phyloP scores from a whole-genome alignment of 768 basidiomycete species.

The Neoboletus magnificus region DNA sequence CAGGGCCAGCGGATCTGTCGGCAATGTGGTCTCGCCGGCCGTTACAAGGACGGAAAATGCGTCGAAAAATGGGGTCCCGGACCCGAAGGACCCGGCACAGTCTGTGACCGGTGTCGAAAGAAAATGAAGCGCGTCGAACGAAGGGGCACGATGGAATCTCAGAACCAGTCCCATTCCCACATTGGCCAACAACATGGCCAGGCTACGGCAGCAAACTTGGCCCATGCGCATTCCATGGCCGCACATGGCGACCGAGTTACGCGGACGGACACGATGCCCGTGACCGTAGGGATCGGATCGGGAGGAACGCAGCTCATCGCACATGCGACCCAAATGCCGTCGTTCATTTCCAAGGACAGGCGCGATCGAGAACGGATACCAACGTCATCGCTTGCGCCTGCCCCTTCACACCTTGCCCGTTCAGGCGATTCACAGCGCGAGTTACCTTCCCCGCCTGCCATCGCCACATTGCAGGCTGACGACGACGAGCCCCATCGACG shows the following conservation, averaged over 20 bases:
- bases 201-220: neutral
- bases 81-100: constrained; percentile 78
- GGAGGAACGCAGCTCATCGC: constrained; percentile 24
- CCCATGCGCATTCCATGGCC: constrained; percentile 22
- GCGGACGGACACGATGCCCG: constrained; percentile 34
- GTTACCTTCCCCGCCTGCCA: constrained; percentile 33
- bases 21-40: constrained; percentile 67
- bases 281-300: constrained; percentile 24
- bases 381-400: constrained; percentile 25
- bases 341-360: constrained; percentile 26
- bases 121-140: constrained; percentile 85
- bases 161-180: constrained; percentile 23
- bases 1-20: constrained; percentile 74
- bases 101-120: constrained; percentile 82
- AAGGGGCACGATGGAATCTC: constrained; percentile 58
- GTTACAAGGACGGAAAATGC: constrained; percentile 83
- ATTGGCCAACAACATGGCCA: constrained; percentile 10
- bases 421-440: constrained; percentile 21
- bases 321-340: constrained; percentile 20
- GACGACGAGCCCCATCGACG: constrained; percentile 25
- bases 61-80: constrained; percentile 89
- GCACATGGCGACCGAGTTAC: constrained; percentile 21
- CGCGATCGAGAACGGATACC: constrained; percentile 26
- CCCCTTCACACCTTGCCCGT: constrained; percentile 13
- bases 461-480: constrained; percentile 29